Evolutionary conservation across 768 basidiomycete species (phyloP), one percentile per base, ranked within the genome.

Genomic region (Pleurotus platypus): DNA sequence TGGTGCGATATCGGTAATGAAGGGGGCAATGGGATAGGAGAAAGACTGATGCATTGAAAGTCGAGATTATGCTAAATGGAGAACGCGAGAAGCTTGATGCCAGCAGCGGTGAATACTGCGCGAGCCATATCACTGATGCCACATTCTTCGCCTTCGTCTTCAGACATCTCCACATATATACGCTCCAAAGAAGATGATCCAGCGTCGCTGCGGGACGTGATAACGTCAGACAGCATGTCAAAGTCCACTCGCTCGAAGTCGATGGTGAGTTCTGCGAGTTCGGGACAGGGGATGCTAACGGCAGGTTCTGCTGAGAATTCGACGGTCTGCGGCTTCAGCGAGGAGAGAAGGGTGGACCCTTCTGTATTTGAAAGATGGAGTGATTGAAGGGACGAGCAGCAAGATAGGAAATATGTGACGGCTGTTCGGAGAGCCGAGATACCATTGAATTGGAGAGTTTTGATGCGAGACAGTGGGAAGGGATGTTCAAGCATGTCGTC

Each of bases 391-490:
- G 60, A 67, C 1, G 60, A 39, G 38, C 72, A 64, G 24, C 63
- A 59, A n/a, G 60, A 49, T 24, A 72, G 65, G 58, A 78, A 65
- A 9, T 55, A 50, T 16, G 55, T 26, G 46, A 75, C 68, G 0
- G 62, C 45, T 0, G 37, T 11, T 24, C 48, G 57, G 15, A 58
- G 56, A 11, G 70, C 58, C 39, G 61, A 62, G 18, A 78, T 61
- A 16, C 64, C 59, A 38, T 66, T 63, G 11, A 78, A 60, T 39
- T 69, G 62, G n/a, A 78, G 62, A 2, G 63, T 64, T 8, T 56
- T 56, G 22, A 78, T 60, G 30, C 58, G 56, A 5, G 60, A 58
- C 2, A 69, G 57, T 8, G 69, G 69, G 26, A 73, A 59, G 12
- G 55, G 57, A 46, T 56, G 57, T 26, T 58, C 30, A 9, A 35